Base-by-base conservation (phyloP, 176 grass and related monocot genomes). In the Saccharum officinarum region DNA sequence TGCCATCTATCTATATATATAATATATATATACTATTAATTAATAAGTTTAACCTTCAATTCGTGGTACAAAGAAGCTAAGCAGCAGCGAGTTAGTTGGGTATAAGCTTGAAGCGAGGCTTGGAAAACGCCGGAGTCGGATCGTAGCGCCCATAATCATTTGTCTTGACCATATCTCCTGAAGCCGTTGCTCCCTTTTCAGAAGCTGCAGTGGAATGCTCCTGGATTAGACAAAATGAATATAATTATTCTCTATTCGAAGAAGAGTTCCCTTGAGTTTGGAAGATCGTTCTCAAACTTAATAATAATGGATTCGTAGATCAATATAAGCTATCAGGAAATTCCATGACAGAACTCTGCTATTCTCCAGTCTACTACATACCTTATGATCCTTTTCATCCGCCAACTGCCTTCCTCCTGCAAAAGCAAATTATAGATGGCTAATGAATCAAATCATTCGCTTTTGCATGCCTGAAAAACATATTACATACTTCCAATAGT, bases 91-190 rank as follows among this genome's bases (percentile, higher is more conserved):
- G 30, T 89, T 77, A 95, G 82, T 95, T 88, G 57, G 93, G 93
- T 86, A 95, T 92, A 75, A 78, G 79, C 80, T 95, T 95, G 82
- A 86, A 95, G 80, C 38, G 83, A 77, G 93, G 93, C 82, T 79
- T 92, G 18, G 93, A 90, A 76, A 95, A 89, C 10, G 90, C 64
- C 4, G 93, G 93, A 66, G 93, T 6, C 3, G 87, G 90, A 69
- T 92, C 87, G 31, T 90, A 90, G 70, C 90, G 75, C 38, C 88
- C 93, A n/a, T 95, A 92, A 40, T 95, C 90, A 17, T 95, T 95
- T 52, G 90, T 95, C 69, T 77, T 86, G 38, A 87, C 90, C 82
- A 88, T 88, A 7, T 61, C 52, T 13, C 65, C 79, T 60, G 73
- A 44, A 79, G 22, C 69, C 60, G 57, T 46, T 28, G 22, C 33